These are phyloP conservation scores for Epichloe festucae DNA, from an alignment of 2,329 filamentous ascomycete genomes.

Conservation along the genomic window DNA sequence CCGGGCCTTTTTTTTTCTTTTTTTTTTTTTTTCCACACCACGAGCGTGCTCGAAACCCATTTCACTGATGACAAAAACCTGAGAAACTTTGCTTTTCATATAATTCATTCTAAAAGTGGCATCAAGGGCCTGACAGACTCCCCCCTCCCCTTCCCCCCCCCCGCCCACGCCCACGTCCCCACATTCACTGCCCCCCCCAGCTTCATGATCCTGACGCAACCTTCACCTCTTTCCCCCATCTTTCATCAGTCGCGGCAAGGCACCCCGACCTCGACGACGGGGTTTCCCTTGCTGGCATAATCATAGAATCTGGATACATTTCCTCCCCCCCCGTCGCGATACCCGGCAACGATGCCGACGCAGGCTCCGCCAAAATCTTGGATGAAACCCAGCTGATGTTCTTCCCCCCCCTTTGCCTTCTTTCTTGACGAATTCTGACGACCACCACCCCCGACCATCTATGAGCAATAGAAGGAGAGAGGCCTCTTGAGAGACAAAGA, in stretches of 20 bases:
- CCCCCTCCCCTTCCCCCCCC: no score
- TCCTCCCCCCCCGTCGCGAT: neutral
- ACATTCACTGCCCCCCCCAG: neutral
- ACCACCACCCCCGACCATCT: no score
- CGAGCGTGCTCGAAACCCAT: no score
- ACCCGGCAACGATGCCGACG: neutral
- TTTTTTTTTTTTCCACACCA: no score
- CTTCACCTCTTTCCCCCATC: neutral
- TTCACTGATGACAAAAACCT: no score
- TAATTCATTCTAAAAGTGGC: no score
- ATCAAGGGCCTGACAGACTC: no score
- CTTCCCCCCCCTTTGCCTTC: neutral
- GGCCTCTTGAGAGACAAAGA: no score
- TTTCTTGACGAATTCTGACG: no score
- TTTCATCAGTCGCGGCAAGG: neutral
- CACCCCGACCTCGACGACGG: neutral
- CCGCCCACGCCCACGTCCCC: neutral
- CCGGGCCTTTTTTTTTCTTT: no score
- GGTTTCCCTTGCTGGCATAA: neutral
- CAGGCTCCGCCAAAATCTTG: neutral
- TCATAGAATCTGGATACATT: neutral
- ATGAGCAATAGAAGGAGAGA: no score
- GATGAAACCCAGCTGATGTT: neutral
- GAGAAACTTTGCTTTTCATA: no score
- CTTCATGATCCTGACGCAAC: neutral